Percentiles rank a stretch among this genome's conserved stretches.
These are phyloP conservation scores for Lipomyces mesembrius DNA, from an alignment of 805 yeast genomes.

Conservation along the genomic window DNA sequence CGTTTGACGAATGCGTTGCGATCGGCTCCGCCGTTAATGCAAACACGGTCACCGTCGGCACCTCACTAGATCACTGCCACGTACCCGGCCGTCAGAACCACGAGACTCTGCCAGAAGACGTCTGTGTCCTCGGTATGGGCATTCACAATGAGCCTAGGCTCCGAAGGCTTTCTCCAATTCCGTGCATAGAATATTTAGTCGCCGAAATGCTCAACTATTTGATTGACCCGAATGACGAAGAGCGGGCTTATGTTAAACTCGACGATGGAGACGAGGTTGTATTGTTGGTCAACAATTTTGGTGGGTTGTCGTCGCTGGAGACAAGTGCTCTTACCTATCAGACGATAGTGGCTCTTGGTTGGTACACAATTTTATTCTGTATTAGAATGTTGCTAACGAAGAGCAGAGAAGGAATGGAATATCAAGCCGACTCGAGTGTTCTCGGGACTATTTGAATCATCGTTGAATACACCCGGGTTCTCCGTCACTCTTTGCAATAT, in stretches of 20 bases:
- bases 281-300: constrained; percentile 79
- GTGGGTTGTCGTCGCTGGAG: constrained; percentile 85
- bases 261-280: constrained; percentile 66
- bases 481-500: constrained; percentile 79
- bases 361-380: background rate
- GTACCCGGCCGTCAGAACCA: constrained; percentile 78
- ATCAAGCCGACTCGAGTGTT: constrained; percentile 70
- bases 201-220: constrained; percentile 63
- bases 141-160: constrained; percentile 95
- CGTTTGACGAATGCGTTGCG: constrained; percentile 58
- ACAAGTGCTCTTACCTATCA: constrained; percentile 54
- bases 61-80: constrained; percentile 84
- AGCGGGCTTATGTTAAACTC: constrained; percentile 80
- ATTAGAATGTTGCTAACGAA: constrained; percentile 36
- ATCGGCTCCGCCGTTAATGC: constrained; percentile 65
- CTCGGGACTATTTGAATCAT: constrained; percentile 82
- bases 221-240: constrained; percentile 66
- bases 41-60: constrained; percentile 82
- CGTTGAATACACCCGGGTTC: constrained; percentile 93
- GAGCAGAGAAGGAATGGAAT: constrained; percentile 60
- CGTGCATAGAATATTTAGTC: constrained; percentile 65
- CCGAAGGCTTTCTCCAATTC: constrained; percentile 65
- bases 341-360: constrained; percentile 16
- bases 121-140: constrained; percentile 92
- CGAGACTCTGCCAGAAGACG: constrained; percentile 57